Evolutionary conservation across 176 grass and related monocot genomes (phyloP), one percentile per base, ranked within the genome.

Genomic region (Alopecurus myosuroides): DNA sequence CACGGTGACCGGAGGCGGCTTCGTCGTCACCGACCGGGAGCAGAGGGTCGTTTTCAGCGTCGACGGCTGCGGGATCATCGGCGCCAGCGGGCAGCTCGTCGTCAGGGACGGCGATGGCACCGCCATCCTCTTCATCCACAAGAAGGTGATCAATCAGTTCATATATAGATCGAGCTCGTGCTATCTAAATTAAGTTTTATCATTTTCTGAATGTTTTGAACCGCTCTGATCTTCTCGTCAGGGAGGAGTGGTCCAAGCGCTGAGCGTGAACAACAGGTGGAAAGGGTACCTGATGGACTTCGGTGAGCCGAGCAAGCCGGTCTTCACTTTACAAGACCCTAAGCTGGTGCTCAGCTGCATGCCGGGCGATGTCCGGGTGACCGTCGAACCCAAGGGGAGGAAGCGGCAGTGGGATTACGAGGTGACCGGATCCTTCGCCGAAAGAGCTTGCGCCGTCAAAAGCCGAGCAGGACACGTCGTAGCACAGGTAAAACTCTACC

Each of bases 41-140:
- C 93, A 95, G 78, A 88, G 72, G 41, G 83, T 67, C 13, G 62
- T 90, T 6, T 98, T 95, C 88, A 82, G 61, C 23, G 96, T 98
- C 0, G 96, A 98, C 44, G 96, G 96, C 40, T 98, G 93, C 34
- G 91, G 96, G 12, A 77, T 89, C 50, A 88, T 98, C 28, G 93
- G 96, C 1, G 73, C 74, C 41, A 90, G 70, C 22, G 93, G 96
- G 14, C 86, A 98, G 82, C 28, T 98, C 48, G 48, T 93, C 30
- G 68, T 98, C 50, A 86, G 89, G 82, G 91, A 94, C 68, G 91
- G 77, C n/a, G 82, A 94, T 58, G 93, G 89, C 45, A 88, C 63
- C 10, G 80, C 87, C 3, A 82, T 98, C 83, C 89, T 95, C 36
- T 92, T 93, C 77, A 94, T 95, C 22, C 81, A 62, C 37, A 98